Evolutionary conservation across 148 eudicot genomes (phyloP).

Genomic region (Rhododendron ovatum): DNA sequence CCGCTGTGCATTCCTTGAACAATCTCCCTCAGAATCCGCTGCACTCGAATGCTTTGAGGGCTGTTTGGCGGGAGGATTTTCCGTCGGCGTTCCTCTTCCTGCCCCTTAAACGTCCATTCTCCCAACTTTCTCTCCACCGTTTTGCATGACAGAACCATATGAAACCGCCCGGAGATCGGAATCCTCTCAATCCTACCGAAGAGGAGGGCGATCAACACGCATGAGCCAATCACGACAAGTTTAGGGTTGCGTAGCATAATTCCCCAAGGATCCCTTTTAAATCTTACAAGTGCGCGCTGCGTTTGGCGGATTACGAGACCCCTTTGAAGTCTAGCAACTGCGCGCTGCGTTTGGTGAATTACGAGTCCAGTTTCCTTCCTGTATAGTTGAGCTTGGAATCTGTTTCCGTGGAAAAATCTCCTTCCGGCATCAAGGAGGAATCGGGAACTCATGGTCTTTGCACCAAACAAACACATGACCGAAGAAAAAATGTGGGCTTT

Average conservation of each 20-base stretch:
- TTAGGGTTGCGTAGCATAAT: not conserved
- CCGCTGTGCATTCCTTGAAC: constrained; percentile 15
- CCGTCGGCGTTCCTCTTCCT: not conserved
- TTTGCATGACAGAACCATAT: constrained; percentile 11
- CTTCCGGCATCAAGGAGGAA: not conserved
- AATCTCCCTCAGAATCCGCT: not conserved
- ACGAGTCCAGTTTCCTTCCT: not conserved
- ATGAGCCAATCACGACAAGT: not conserved
- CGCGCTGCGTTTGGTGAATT: not conserved
- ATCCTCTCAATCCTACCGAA: constrained; percentile 15
- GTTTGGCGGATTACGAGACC: too few relatives aligned
- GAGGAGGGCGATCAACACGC: not conserved
- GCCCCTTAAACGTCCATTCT: not conserved
- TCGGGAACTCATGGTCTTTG: not conserved
- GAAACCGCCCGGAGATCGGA: constrained; percentile 20
- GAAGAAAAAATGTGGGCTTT: not conserved
- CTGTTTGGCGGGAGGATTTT: constrained; percentile 1
- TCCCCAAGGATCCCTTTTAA: too few relatives aligned
- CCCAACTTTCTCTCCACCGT: constrained; percentile 4
- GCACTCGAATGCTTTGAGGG: constrained; percentile 8
- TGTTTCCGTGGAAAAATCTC: not conserved
- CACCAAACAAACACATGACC: not conserved
- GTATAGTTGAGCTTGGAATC: not conserved
- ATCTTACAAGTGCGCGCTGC: too few relatives aligned
- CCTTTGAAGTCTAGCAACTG: not conserved